phyloP scores from a whole-genome alignment of 495 filamentous ascomycete genomes.

The Viridothelium virens region DNA sequence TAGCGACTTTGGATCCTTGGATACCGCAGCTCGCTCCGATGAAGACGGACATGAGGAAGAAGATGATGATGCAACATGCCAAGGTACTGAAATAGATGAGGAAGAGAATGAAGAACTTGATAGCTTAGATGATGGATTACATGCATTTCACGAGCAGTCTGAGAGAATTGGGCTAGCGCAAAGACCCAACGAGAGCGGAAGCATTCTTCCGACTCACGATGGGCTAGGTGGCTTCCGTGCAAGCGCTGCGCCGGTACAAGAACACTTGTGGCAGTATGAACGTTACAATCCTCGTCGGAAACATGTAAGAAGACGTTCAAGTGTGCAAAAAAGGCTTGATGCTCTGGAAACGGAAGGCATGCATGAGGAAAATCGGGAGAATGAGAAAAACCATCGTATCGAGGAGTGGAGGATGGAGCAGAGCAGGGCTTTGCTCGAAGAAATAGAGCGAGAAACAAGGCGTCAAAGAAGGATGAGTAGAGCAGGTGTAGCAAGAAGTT shows the following conservation, averaged over 20 bases:
- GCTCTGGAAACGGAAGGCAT: slow-evolving; percentile 57
- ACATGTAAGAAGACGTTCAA: slow-evolving; percentile 44
- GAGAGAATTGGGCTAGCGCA: slow-evolving; percentile 44
- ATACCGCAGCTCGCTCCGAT: slow-evolving; percentile 51
- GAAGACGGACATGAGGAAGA: slow-evolving; percentile 44
- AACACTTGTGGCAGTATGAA: slow-evolving; percentile 80
- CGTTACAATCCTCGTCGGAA: slow-evolving; percentile 60
- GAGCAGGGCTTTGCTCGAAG: slow-evolving; percentile 71
- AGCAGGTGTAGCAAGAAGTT: slow-evolving; percentile 31
- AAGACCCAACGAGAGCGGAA: slow-evolving; percentile 46
- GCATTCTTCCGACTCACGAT: slow-evolving; percentile 82
- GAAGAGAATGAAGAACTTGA: slow-evolving; percentile 77
- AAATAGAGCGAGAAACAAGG: slow-evolving; percentile 78
- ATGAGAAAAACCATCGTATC: slow-evolving; percentile 71
- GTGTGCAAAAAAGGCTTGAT: slow-evolving; percentile 58
- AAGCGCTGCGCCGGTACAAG: slow-evolving; percentile 52
- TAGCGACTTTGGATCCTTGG: slow-evolving; percentile 80
- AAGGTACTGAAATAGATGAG: slow-evolving; percentile 46
- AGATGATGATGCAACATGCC: slow-evolving; percentile 41
- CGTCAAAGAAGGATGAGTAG: slow-evolving; percentile 38
- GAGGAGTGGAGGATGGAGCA: slow-evolving; percentile 90
- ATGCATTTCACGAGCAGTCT: slow-evolving; percentile 68
- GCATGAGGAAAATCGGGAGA: slow-evolving; percentile 47
- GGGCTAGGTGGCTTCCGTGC: slow-evolving; percentile 76
- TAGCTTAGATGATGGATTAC: slow-evolving; percentile 81